Percentiles rank a stretch among this genome's conserved stretches.
phyloP scores from a whole-genome alignment of 169 alveolate species.

The Besnoitia besnoiti region DNA sequence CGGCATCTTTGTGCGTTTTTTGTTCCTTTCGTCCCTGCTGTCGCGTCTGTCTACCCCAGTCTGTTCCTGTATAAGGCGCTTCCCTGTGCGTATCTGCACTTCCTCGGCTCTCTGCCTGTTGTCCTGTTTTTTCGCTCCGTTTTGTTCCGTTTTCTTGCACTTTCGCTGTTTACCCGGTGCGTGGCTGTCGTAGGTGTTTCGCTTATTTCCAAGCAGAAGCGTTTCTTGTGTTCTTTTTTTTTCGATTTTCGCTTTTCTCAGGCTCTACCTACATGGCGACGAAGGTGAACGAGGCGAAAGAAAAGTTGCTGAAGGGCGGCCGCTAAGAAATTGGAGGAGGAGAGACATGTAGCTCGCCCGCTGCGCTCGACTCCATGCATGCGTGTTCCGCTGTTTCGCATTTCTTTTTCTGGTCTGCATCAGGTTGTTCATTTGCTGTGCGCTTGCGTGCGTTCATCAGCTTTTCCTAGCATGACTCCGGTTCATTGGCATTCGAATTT shows the following conservation, averaged over 20 bases:
- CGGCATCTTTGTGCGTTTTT: background rate
- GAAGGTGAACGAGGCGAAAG: slow-evolving; percentile 91
- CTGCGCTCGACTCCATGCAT: background rate
- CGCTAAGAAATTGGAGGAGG: background rate
- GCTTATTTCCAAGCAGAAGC: too few species aligned
- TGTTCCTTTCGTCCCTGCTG: too few species aligned
- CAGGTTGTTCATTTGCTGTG: slow-evolving; percentile 29
- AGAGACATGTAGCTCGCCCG: background rate
- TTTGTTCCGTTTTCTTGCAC: background rate
- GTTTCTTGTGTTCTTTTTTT: slow-evolving; percentile 32
- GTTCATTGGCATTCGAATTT: too few species aligned
- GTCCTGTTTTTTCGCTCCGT: background rate
- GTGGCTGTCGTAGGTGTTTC: too few species aligned
- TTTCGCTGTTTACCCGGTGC: background rate
- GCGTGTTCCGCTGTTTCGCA: background rate
- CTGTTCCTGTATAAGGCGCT: too few species aligned
- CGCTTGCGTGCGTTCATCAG: too few species aligned
- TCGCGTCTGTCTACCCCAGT: too few species aligned
- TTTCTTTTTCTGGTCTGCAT: slow-evolving; percentile 8
- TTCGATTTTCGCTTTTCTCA: slow-evolving; percentile 20
- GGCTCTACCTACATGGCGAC: slow-evolving; percentile 90
- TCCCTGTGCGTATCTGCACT: too few species aligned
- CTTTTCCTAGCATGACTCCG: too few species aligned
- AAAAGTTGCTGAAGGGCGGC: slow-evolving; percentile 72
- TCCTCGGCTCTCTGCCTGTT: too few species aligned